Evolutionary conservation across 2,329 filamentous ascomycete genomes (phyloP), one percentile per base, ranked within the genome.

Genomic region (Epicoccum sorghinum): DNA sequence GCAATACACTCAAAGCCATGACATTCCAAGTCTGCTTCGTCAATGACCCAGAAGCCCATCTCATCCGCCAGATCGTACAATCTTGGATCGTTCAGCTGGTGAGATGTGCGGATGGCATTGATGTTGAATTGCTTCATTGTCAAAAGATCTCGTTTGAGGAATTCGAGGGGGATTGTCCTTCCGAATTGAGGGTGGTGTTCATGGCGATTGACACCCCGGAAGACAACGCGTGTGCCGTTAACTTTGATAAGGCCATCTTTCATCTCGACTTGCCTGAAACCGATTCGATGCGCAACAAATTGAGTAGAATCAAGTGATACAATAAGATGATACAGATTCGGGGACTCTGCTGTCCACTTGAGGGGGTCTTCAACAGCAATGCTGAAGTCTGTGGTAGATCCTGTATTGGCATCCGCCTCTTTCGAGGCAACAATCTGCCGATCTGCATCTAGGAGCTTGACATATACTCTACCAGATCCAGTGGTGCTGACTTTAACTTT

Each of bases 71-170:
- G 72, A 45, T 85, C 83, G 29, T 85, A 83, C 1, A 89, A 65
- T 3, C 78, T 75, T 1, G 83, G 81, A 59, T 88, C 81, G n/a
- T 84, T 86, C 0, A 86, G 85, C 56, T 90, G 86, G 66, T 91
- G 88, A 1, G 83, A 87, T 46, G 83, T 87, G 0, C 88, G 84
- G 4, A 91, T 78, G 0, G 88, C 85, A 59, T 91, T 90, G 73
- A 90, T 81, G 62, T 90, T 90, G 76, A 89, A 82, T 6, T 74
- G 77, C 71, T 90, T 90, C 87, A 90, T 90, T 3, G 86, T 75
- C 2, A 86, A 64, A 1, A 90, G 76, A 59, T 90, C 88, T 12
- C 78, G 72, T 58, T 81, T 81, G 65, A 89, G 82, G 23, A 83
- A 88, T 1, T 86, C 83, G 6, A 83, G 71, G 0, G 86, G 86